Evolutionary conservation across 495 filamentous ascomycete genomes (phyloP).

Genomic region (Penicillium chermesinum): DNA sequence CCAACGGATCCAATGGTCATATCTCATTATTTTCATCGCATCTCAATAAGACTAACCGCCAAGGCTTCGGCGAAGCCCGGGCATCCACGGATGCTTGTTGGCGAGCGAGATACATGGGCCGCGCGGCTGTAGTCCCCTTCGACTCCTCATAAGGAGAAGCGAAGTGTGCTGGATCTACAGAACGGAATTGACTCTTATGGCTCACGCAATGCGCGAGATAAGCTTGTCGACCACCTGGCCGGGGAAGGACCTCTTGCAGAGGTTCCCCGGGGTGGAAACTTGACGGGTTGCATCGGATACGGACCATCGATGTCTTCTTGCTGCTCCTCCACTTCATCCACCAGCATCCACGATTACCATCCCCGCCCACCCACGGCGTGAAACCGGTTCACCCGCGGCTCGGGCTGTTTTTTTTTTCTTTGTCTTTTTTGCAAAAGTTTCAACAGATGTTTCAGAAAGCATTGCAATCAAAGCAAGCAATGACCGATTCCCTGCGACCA

Average conservation of each 20-base stretch:
- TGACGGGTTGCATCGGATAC: conserved; percentile 13
- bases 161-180: conserved; percentile 1
- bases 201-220: conserved; percentile 18
- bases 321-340: conserved; percentile 9
- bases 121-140: conserved; percentile 3
- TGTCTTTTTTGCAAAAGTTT: conserved; percentile 8
- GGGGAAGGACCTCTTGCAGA: background rate
- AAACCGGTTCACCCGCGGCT: conserved; percentile 23
- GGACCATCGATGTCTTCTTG: conserved; percentile 13
- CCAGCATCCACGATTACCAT: conserved; percentile 11
- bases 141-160: background rate
- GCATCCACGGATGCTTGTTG: conserved; percentile 14
- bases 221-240: conserved; percentile 21
- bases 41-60: conserved; percentile 19
- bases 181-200: conserved; percentile 16
- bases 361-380: conserved; percentile 18
- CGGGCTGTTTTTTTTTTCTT: conserved; percentile 25
- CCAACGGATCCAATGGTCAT: conserved; percentile 13
- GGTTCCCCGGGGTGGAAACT: conserved; percentile 13
- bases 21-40: conserved; percentile 16
- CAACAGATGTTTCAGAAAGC: conserved; percentile 11
- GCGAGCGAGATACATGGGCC: conserved; percentile 10
- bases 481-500: conserved; percentile 14
- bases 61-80: background rate
- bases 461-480: conserved; percentile 16